These are phyloP conservation scores for Plasmodium falciparum DNA, from an alignment of 169 alveolate genomes.

Conservation along the genomic window DNA sequence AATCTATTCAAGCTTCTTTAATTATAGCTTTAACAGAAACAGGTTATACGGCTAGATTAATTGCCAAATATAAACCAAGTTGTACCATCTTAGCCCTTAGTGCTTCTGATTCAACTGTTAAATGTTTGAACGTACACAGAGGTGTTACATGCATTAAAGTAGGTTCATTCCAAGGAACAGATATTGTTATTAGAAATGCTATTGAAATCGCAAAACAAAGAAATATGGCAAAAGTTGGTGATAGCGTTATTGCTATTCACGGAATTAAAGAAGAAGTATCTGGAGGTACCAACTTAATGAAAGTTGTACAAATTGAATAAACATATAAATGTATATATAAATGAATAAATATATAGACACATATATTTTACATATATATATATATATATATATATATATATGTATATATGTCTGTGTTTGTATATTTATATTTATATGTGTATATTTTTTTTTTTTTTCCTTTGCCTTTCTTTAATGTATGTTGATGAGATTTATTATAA, in stretches of 20 bases:
- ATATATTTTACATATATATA: background rate
- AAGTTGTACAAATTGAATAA: slow-evolving; percentile 87
- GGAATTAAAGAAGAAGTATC: slow-evolving; percentile 96
- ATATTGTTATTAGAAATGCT: slow-evolving; percentile 90
- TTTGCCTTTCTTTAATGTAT: background rate
- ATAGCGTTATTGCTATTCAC: slow-evolving; percentile 94
- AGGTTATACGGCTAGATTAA: slow-evolving; percentile 96
- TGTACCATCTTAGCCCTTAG: slow-evolving; percentile 94
- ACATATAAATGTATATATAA: background rate
- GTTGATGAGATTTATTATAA: too few species aligned
- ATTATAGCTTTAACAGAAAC: slow-evolving; percentile 97
- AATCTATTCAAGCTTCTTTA: slow-evolving; percentile 90
- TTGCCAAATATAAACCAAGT: slow-evolving; percentile 97
- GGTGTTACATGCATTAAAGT: slow-evolving; percentile 95
- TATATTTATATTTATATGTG: slow-evolving; percentile 4
- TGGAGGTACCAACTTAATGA: slow-evolving; percentile 94
- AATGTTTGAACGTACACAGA: slow-evolving; percentile 93
- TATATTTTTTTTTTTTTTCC: background rate
- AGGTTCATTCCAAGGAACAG: slow-evolving; percentile 93
- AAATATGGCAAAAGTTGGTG: slow-evolving; percentile 92
- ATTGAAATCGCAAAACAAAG: slow-evolving; percentile 94
- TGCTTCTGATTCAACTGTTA: slow-evolving; percentile 91
- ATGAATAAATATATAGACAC: background rate
- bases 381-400: background rate
- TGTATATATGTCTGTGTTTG: background rate